Conservation (phyloP, 352 stramenopile genomes). For the Pilasporangium apinafurcum region DNA sequence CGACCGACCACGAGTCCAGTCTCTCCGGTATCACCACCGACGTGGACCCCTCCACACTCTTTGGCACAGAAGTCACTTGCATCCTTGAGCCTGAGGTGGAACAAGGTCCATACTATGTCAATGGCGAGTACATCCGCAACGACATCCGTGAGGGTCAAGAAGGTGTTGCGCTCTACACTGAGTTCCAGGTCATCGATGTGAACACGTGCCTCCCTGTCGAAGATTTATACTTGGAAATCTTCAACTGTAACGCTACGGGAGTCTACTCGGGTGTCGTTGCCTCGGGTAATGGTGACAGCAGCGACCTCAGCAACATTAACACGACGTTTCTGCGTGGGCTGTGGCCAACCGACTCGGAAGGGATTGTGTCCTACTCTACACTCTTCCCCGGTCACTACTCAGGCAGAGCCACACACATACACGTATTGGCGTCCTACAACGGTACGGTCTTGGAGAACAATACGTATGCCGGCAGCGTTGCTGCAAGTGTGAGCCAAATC, state of each 20-base stretch:
- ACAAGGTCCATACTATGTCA: constrained; percentile 9
- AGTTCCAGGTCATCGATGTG: constrained; percentile 11
- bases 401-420: no score
- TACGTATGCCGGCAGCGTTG: no score
- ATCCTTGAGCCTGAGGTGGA: constrained; percentile 7
- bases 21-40: background rate
- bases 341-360: background rate
- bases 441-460: no score
- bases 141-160: constrained; percentile 7
- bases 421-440: no score
- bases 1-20: constrained; percentile 3
- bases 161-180: constrained; percentile 2
- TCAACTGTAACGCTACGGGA: constrained; percentile 8
- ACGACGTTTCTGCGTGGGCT: constrained; percentile 6
- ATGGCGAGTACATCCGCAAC: constrained; percentile 2
- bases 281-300: background rate
- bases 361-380: no score
- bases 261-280: constrained; percentile 6
- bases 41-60: constrained; percentile 1
- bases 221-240: constrained; percentile 8
- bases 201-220: constrained; percentile 6
- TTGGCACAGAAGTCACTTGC: constrained; percentile 2
- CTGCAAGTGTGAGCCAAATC: background rate
- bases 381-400: background rate
- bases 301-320: background rate